These are phyloP conservation scores for Choricystis sp. DNA, from an alignment of 139 green algal species.

Conservation along the genomic window DNA sequence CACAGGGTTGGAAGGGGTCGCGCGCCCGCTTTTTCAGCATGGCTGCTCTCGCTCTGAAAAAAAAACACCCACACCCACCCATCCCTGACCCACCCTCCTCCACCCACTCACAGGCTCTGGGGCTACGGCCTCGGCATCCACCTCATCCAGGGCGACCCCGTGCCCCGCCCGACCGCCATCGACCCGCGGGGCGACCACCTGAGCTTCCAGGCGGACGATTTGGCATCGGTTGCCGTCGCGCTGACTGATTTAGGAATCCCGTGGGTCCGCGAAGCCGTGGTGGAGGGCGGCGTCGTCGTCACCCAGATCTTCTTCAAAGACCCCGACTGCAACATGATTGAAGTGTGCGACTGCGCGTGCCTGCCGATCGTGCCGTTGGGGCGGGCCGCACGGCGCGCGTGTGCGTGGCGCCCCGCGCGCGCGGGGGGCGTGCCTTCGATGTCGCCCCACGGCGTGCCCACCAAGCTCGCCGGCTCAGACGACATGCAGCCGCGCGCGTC, in stretches of 20 bases:
- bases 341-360: slow-evolving; percentile 47
- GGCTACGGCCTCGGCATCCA: slow-evolving; percentile 52
- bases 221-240: slow-evolving; percentile 6
- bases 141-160: slow-evolving; percentile 34
- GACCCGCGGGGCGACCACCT: slow-evolving; percentile 50
- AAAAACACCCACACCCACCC: background rate
- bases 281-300: slow-evolving; percentile 10
- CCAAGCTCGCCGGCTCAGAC: no score
- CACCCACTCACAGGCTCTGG: slow-evolving; percentile 29
- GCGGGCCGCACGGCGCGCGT: background rate
- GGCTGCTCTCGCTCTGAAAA: no score
- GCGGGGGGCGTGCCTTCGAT: no score
- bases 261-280: slow-evolving; percentile 6
- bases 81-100: background rate
- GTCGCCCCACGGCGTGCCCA: no score
- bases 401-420: no score
- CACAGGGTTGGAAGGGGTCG: background rate
- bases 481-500: no score
- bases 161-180: slow-evolving; percentile 15
- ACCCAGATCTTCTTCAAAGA: slow-evolving; percentile 55
- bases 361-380: slow-evolving; percentile 27
- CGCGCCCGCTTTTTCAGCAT: no score
- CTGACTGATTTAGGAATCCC: slow-evolving; percentile 7
- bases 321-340: slow-evolving; percentile 55
- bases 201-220: slow-evolving; percentile 27